Evolutionary conservation across 1,284 basidiomycete genomes (phyloP).

Genomic region (Fomitopsis pinicola): DNA sequence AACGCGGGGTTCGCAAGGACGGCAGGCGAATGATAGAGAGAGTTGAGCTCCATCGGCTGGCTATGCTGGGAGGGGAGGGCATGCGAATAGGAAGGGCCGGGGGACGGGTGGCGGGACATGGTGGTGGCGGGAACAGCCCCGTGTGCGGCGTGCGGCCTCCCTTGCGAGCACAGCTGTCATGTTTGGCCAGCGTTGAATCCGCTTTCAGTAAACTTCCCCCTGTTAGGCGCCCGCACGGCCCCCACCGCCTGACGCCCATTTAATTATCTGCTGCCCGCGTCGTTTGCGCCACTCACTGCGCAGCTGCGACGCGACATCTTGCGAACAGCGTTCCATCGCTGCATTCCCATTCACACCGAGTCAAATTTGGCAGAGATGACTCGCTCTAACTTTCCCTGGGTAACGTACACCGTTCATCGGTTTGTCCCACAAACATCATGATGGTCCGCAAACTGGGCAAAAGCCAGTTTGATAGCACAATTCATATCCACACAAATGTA

Average conservation of each 20-base stretch:
- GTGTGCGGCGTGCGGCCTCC: conserved; percentile 13
- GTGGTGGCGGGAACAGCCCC: conserved; percentile 16
- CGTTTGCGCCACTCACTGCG: not conserved
- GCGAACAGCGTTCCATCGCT: not conserved
- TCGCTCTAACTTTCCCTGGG: not conserved
- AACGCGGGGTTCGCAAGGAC: conserved; percentile 16
- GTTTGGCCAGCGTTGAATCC: conserved; percentile 25
- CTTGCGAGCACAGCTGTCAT: conserved; percentile 21
- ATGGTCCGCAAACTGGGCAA: not conserved
- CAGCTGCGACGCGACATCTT: not conserved
- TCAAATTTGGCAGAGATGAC: not conserved
- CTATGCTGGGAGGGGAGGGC: conserved; percentile 2
- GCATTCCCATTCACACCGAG: not conserved
- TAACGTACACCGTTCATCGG: not conserved
- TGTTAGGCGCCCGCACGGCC: conserved; percentile 16
- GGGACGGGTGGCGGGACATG: conserved; percentile 35
- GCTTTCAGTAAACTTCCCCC: conserved; percentile 21
- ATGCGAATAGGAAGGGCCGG: conserved; percentile 19
- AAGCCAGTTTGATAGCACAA: not conserved
- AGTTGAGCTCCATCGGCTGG: conserved; percentile 6
- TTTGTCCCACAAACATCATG: not conserved
- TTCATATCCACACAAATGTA: not conserved
- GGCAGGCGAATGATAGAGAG: conserved; percentile 15
- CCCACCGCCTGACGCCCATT: conserved; percentile 6
- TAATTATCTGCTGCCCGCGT: not conserved